phyloP scores from a whole-genome alignment of 2,329 filamentous ascomycete species.

The Epichloe amarillans region DNA sequence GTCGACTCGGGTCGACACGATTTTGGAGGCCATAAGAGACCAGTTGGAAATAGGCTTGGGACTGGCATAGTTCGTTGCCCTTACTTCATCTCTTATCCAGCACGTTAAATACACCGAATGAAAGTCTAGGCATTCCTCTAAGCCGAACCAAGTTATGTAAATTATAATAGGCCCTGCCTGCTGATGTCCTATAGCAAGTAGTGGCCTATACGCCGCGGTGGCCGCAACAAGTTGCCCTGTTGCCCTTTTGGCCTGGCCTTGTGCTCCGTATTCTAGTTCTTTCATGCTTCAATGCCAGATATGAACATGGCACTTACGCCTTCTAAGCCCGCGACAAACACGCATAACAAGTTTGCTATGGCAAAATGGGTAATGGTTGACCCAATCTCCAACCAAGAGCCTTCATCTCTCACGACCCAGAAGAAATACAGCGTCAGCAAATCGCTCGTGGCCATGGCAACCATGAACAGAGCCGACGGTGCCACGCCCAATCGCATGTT shows the following conservation, averaged over 20 bases:
- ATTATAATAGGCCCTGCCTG: too few species aligned
- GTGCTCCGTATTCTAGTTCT: too few species aligned
- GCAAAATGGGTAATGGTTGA: constrained; percentile 92
- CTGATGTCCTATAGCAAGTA: too few species aligned
- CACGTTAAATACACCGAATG: too few species aligned
- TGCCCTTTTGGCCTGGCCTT: too few species aligned
- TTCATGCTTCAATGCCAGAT: constrained; percentile 51
- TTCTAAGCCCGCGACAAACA: constrained; percentile 84
- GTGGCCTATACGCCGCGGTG: too few species aligned
- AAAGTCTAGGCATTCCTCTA: too few species aligned
- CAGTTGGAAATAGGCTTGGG: background rate
- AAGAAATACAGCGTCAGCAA: constrained; percentile 93
- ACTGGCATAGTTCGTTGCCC: background rate
- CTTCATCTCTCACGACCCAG: constrained; percentile 93
- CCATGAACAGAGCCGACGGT: constrained; percentile 83
- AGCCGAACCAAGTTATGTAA: too few species aligned
- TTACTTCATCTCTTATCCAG: too few species aligned
- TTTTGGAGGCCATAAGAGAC: background rate
- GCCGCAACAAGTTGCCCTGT: too few species aligned
- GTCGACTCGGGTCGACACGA: background rate
- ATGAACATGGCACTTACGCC: constrained; percentile 78
- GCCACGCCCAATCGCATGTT: constrained; percentile 75
- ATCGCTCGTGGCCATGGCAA: constrained; percentile 84
- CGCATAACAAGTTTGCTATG: constrained; percentile 77
- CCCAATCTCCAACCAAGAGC: constrained; percentile 94